phyloP scores from a whole-genome alignment of 2,329 filamentous ascomycete species.

The Neodidymelliopsis sp. region DNA sequence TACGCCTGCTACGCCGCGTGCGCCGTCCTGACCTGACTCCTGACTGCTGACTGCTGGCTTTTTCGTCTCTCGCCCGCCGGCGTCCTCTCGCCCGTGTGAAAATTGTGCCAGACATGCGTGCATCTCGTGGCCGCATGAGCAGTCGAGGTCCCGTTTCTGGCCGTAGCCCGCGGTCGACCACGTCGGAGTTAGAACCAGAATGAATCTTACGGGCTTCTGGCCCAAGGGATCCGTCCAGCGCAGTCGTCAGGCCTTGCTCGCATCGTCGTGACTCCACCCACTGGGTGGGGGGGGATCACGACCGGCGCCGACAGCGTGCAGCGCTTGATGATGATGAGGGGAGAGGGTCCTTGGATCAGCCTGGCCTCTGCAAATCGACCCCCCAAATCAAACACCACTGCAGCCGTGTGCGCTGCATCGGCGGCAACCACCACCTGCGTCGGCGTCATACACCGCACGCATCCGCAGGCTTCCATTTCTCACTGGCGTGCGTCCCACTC shows the following conservation, averaged over 20 bases:
- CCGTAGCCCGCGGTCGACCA: constrained; percentile 32
- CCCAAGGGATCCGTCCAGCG: constrained; percentile 14
- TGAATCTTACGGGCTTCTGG: constrained; percentile 25
- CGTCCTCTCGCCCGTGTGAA: constrained; percentile 24
- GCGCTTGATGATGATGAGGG: constrained; percentile 22
- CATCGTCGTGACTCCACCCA: constrained; percentile 16
- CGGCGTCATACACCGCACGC: constrained; percentile 27
- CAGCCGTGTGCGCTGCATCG: constrained; percentile 24
- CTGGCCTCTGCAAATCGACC: constrained; percentile 23
- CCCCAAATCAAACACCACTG: constrained; percentile 19
- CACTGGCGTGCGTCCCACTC: constrained; percentile 24
- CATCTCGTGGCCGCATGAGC: constrained; percentile 32
- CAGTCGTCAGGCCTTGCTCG: constrained; percentile 17
- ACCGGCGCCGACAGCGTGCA: constrained; percentile 23
- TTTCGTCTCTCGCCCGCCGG: constrained; percentile 15
- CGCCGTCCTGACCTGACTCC: neutral
- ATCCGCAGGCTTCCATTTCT: constrained; percentile 12
- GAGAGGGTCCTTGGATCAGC: constrained; percentile 23
- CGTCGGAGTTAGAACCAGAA: constrained; percentile 9
- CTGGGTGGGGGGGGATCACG: constrained; percentile 18
- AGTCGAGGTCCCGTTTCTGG: constrained; percentile 30
- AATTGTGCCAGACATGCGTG: constrained; percentile 28
- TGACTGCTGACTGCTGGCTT: constrained; percentile 3
- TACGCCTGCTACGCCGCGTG: neutral
- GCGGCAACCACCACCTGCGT: constrained; percentile 11